phyloP scores from a whole-genome alignment of 129 eudicot species.

The Erigeron canadensis region DNA sequence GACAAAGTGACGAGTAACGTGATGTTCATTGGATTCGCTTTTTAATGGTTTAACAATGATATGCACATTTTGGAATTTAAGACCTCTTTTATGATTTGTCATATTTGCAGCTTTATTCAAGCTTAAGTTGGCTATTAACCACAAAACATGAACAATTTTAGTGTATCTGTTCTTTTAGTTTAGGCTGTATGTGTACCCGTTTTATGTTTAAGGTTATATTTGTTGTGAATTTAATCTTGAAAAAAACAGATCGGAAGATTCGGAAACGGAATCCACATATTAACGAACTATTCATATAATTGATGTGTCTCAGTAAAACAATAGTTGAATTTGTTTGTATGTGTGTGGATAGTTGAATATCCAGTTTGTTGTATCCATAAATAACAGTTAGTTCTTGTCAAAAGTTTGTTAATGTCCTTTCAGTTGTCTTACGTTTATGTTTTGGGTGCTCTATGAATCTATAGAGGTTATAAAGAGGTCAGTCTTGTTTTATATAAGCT shows the following conservation, averaged over 20 bases:
- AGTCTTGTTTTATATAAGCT: background rate
- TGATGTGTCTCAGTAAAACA: background rate
- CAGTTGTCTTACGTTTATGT: background rate
- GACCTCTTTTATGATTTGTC: conserved; percentile 3
- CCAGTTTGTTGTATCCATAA: background rate
- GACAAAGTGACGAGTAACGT: conserved; percentile 11
- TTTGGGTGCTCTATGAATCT: conserved; percentile 8
- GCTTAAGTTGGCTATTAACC: background rate
- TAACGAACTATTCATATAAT: too few relatives aligned
- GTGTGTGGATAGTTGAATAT: conserved; percentile 11
- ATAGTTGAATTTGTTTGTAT: background rate
- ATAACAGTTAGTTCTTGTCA: conserved; percentile 7
- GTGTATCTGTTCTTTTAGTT: background rate
- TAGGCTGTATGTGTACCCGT: background rate
- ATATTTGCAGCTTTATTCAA: conserved; percentile 4
- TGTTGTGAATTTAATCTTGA: background rate
- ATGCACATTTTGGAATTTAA: conserved; percentile 18
- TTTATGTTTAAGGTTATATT: conserved; percentile 14
- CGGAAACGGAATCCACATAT: too few relatives aligned
- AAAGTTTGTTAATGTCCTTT: conserved; percentile 6
- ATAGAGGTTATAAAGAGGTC: background rate
- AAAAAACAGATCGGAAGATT: too few relatives aligned
- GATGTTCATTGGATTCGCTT: conserved; percentile 1
- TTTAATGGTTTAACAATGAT: conserved; percentile 4
- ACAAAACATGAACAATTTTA: conserved; percentile 8